Evolutionary conservation across 345 rosid species (phyloP), one percentile per base, ranked within the genome.

Genomic region (Mallotus nudiflorus): DNA sequence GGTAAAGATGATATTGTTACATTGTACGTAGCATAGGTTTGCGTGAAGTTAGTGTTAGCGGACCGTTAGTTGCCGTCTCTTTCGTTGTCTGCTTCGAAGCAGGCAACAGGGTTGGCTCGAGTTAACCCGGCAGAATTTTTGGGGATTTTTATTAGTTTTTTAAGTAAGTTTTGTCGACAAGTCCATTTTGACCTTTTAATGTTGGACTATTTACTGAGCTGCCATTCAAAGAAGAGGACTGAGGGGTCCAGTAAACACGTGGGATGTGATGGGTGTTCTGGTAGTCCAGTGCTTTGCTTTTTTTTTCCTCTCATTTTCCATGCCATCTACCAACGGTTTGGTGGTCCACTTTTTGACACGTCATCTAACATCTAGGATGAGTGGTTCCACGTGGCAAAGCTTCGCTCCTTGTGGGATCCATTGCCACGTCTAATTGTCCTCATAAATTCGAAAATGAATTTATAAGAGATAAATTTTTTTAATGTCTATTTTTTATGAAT

Each of bases 81-180:
- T 64, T 80, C 70, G 64, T 79, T 85, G 90, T 86, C 80, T 86
- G 86, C 84, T 86, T 82, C 85, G 81, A 69, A 73, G 80, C 86
- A 83, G 84, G 91, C 87, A 88, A 85, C 89, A 82, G 59, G 68
- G 82, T 18, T 86, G 80, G 89, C 83, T 78, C 75, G 73, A 78
- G 73, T 79, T 81, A 82, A 77, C 80, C 87, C 81, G 79, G 75
- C 75, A 83, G 80, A 83, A 79, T 69, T 78, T 81, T 62, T 65
- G 84, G 86, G 59, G 39, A 9, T 20, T n/a, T 69, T 42, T 55
- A 63, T 15, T 64, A 16, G 46, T 57, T 39, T 39, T 9, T 9
- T 4, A 39, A 39, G 4, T 39, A 39, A 39, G 10, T 10, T 7
- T 13, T 25, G 57, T 27, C 7, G 20, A 18, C 44, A 12, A 4